Evolutionary conservation across 495 filamentous ascomycete species (phyloP).

Genomic region (Penicillium robsamsonii): DNA sequence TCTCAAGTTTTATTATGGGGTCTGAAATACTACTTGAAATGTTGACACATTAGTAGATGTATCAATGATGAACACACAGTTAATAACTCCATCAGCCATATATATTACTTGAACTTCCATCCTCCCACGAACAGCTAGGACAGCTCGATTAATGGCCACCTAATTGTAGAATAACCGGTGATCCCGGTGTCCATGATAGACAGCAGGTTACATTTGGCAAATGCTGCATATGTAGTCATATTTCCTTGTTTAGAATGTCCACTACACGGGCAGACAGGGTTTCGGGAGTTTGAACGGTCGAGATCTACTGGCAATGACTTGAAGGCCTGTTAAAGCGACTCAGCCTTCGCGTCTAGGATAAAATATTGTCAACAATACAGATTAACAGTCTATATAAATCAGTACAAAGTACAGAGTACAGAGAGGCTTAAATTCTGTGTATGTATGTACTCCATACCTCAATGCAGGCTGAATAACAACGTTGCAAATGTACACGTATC

Average conservation of each 20-base stretch:
- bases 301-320: background rate
- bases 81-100: background rate
- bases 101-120: background rate
- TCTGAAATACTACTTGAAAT: background rate
- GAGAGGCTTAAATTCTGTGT: background rate
- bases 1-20: background rate
- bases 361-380: background rate
- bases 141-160: background rate
- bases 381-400: background rate
- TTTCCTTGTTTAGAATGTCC: background rate
- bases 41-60: background rate
- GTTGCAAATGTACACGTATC: background rate
- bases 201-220: background rate
- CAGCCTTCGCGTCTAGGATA: conserved; percentile 2
- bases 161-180: background rate
- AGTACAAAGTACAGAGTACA: background rate
- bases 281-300: background rate
- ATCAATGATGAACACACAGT: background rate
- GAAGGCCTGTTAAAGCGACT: background rate
- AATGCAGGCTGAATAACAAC: conserved; percentile 17
- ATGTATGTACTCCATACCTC: conserved; percentile 11
- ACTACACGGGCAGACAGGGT: background rate
- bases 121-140: background rate
- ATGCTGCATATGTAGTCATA: background rate
- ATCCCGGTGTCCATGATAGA: background rate